Conservation (phyloP, 306 rosid species). For the Citrullus amarus region DNA sequence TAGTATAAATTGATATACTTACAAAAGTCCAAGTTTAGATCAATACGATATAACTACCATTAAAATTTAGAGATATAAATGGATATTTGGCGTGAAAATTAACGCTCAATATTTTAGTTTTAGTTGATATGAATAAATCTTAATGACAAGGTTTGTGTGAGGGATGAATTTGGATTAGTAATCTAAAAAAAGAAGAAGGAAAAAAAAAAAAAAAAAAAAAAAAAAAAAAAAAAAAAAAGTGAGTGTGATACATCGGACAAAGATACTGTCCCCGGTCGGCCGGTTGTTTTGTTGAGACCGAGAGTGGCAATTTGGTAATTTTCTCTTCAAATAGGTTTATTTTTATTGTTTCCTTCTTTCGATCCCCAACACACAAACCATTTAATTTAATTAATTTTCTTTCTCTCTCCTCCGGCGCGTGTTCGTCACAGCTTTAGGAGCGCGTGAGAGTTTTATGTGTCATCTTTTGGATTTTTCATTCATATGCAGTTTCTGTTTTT, state of each 20-base stretch:
- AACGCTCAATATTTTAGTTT: no score
- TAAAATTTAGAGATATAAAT: no score
- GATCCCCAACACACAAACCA: no score
- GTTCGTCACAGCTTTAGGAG: neutral
- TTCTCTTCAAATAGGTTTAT: neutral
- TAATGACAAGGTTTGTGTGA: no score
- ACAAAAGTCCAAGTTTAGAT: no score
- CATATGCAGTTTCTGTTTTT: slow-evolving; percentile 1
- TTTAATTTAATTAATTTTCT: no score
- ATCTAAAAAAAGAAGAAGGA: neutral
- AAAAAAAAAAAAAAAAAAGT: neutral
- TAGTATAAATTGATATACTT: no score
- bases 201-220: neutral
- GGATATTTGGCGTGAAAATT: no score
- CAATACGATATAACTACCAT: no score
- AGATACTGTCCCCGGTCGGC: slow-evolving; percentile 7
- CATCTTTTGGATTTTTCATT: neutral
- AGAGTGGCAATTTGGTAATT: neutral
- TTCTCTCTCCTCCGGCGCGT: neutral
- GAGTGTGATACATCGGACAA: neutral
- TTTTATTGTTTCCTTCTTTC: neutral
- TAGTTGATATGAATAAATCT: no score
- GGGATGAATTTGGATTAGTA: no score
- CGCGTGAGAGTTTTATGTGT: neutral
- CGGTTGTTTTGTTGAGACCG: neutral